A percentile compares a stretch with the other conserved stretches of the same genome.
Evolutionary conservation across 345 rosid species (phyloP).

Genomic region (Diplotaxis tenuifolia): DNA sequence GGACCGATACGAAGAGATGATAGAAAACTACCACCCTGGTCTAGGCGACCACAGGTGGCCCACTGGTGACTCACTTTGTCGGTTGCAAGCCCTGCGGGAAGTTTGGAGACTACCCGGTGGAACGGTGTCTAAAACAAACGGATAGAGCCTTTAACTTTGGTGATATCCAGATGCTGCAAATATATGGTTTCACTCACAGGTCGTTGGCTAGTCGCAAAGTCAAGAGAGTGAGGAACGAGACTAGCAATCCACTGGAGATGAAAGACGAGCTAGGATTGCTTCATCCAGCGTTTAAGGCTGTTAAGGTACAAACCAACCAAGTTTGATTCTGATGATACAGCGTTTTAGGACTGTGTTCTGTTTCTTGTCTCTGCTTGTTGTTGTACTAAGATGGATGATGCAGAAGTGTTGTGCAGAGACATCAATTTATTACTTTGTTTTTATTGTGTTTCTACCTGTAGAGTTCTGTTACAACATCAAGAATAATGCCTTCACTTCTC

Average conservation of each 20-base stretch:
- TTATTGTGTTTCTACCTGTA: too few relatives aligned
- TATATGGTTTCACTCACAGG: slow-evolving; percentile 61
- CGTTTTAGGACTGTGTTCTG: slow-evolving; percentile 8
- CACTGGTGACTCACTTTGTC: slow-evolving; percentile 78
- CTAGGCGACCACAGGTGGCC: slow-evolving; percentile 77
- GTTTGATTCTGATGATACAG: slow-evolving; percentile 7
- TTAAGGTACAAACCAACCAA: slow-evolving; percentile 40
- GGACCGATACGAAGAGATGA: slow-evolving; percentile 67
- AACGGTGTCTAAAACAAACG: slow-evolving; percentile 72
- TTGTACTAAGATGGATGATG: slow-evolving; percentile 34
- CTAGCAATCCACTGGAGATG: slow-evolving; percentile 44
- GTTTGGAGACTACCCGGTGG: slow-evolving; percentile 59
- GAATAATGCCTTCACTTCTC: neutral
- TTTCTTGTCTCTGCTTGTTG: slow-evolving; percentile 32
- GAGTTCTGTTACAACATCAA: too few relatives aligned
- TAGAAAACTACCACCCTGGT: slow-evolving; percentile 59
- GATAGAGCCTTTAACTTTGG: slow-evolving; percentile 77
- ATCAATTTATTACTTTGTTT: slow-evolving; percentile 3
- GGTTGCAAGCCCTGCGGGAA: slow-evolving; percentile 83
- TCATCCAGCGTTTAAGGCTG: slow-evolving; percentile 44
- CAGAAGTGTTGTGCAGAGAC: slow-evolving; percentile 14
- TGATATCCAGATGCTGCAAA: slow-evolving; percentile 65
- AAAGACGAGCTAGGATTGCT: slow-evolving; percentile 47
- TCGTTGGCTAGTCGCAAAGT: slow-evolving; percentile 50
- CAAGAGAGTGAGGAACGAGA: slow-evolving; percentile 52